These are phyloP conservation scores for Elsinoe perseae DNA, from an alignment of 2,329 filamentous ascomycete species.

Conservation along the genomic window DNA sequence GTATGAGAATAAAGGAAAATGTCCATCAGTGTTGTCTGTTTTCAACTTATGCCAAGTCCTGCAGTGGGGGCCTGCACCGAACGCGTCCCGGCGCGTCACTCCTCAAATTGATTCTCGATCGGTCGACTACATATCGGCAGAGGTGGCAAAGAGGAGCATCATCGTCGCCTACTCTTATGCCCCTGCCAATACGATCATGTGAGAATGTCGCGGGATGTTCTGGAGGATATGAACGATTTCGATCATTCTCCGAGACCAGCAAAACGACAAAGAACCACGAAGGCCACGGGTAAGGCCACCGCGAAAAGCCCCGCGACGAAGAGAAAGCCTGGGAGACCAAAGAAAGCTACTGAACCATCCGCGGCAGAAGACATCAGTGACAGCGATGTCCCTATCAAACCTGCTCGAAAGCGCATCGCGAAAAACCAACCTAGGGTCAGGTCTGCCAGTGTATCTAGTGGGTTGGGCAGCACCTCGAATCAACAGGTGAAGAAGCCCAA, in stretches of 20 bases:
- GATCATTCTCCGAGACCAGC: conserved; percentile 28
- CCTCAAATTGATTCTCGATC: not conserved
- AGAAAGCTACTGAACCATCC: not conserved
- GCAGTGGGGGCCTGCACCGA: not conserved
- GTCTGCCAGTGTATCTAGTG: not conserved
- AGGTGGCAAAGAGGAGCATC: not conserved
- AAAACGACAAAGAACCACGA: conserved; percentile 23
- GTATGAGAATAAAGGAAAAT: not conserved
- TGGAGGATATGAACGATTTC: conserved; percentile 22
- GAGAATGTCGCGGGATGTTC: not conserved
- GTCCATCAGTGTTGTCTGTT: conserved; percentile 3
- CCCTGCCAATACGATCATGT: not conserved
- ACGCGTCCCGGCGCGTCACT: conserved; percentile 10
- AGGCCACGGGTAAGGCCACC: conserved; percentile 19
- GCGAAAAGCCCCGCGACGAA: conserved; percentile 18
- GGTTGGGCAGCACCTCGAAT: conserved; percentile 8
- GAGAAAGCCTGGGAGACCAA: conserved; percentile 7
- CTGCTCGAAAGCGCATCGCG: not conserved
- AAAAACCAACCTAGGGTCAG: not conserved
- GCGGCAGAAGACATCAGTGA: not conserved
- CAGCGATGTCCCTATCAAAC: conserved; percentile 2
- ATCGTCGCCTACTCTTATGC: not conserved
- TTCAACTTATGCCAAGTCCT: not conserved
- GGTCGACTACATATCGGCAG: not conserved
- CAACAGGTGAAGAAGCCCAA: conserved; percentile 10